phyloP scores from a whole-genome alignment of 306 rosid genomes.

The Rosa multiflora region DNA sequence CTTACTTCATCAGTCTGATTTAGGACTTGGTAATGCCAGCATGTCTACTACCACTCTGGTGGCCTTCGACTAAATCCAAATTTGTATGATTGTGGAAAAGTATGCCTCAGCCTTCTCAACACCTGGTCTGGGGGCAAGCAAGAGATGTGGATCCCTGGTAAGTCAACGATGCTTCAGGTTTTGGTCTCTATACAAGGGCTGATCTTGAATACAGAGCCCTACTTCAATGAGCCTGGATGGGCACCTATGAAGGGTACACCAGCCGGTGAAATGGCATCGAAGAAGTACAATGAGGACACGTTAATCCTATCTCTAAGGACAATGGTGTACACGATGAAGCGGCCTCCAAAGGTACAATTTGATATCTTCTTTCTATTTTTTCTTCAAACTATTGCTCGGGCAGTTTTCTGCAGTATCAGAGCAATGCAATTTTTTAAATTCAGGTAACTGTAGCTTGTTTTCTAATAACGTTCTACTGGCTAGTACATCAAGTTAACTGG shows the following conservation, averaged over 20 bases:
- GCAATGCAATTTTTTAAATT: no score
- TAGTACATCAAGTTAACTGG: not conserved
- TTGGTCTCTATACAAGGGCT: constrained; percentile 87
- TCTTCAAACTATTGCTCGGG: not conserved
- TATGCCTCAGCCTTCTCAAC: constrained; percentile 90
- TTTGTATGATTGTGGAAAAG: constrained; percentile 78
- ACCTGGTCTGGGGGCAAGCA: constrained; percentile 73
- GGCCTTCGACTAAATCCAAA: constrained; percentile 91
- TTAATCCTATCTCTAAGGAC: constrained; percentile 65
- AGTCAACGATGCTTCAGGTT: constrained; percentile 81
- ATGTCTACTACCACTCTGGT: constrained; percentile 73
- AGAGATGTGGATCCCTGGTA: constrained; percentile 80
- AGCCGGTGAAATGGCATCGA: constrained; percentile 50
- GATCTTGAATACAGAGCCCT: constrained; percentile 77
- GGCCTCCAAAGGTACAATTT: constrained; percentile 74
- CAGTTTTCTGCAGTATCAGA: not conserved
- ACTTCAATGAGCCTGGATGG: constrained; percentile 80
- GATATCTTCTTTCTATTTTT: not conserved
- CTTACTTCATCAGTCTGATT: constrained; percentile 26
- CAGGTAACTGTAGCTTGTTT: not conserved
- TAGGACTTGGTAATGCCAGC: constrained; percentile 41
- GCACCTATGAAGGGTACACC: constrained; percentile 40
- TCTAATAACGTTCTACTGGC: not conserved
- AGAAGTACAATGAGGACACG: constrained; percentile 59
- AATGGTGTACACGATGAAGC: constrained; percentile 66